phyloP scores from a whole-genome alignment of 2,329 filamentous ascomycete species.

The Fusarium subglutinans region DNA sequence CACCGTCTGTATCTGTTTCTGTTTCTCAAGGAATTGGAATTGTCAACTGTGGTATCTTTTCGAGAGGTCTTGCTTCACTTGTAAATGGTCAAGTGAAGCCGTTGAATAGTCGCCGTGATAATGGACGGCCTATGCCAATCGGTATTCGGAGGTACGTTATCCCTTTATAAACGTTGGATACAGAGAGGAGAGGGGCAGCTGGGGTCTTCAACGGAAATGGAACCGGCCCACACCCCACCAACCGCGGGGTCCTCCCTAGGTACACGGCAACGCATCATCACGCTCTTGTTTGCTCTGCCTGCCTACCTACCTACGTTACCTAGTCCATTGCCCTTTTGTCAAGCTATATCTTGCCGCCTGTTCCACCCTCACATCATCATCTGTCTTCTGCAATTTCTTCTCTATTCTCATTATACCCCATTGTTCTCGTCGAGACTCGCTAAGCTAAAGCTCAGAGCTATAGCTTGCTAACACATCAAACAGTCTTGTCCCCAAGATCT shows the following conservation, averaged over 20 bases:
- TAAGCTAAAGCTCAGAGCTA: constrained; percentile 34
- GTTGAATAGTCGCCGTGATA: constrained; percentile 28
- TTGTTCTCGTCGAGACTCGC: constrained; percentile 10
- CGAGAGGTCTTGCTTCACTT: constrained; percentile 21
- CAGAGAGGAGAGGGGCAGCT: not conserved
- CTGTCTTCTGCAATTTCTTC: not conserved
- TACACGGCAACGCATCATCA: constrained; percentile 27
- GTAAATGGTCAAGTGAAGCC: constrained; percentile 16
- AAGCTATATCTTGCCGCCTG: not conserved
- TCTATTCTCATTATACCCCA: constrained; percentile 3
- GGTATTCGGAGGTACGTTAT: constrained; percentile 42
- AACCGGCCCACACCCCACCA: constrained; percentile 22
- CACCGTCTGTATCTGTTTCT: constrained; percentile 2
- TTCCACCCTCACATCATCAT: not conserved
- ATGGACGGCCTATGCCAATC: constrained; percentile 30
- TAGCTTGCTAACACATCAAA: constrained; percentile 30
- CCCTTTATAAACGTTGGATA: not conserved
- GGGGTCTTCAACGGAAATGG: not conserved
- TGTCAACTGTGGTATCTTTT: constrained; percentile 3
- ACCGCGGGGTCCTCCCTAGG: constrained; percentile 25
- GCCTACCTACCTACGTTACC: not conserved
- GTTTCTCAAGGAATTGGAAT: not conserved
- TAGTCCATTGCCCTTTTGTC: constrained; percentile 18
- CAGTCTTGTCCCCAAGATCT: constrained; percentile 42
- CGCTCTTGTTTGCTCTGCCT: constrained; percentile 16